Evolutionary conservation across 2,329 filamentous ascomycete species (phyloP), one percentile per base, ranked within the genome.

Genomic region (Aspergillus sp.): DNA sequence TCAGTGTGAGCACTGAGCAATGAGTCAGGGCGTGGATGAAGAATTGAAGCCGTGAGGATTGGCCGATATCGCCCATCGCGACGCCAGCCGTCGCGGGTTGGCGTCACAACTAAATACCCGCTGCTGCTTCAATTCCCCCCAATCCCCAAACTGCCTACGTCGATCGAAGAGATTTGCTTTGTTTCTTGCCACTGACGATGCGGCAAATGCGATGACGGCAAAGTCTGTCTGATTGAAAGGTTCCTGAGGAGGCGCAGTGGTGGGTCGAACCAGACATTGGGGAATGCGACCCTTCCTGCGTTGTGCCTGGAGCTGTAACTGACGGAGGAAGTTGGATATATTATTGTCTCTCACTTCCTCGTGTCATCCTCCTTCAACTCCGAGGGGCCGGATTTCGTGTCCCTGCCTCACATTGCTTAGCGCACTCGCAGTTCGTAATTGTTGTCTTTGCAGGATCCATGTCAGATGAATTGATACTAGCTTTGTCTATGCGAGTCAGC

Each of bases 11-110:
- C 32, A 36, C 42, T 62, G 60, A 62, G 32, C 32, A 36, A 48
- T 62, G 60, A 62, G 44, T 60, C 52, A 57, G 56, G 56, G 41
- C 36, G 36, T 32, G 32, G 44, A 27, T 42, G 17, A 27, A 58
- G 57, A 30, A 49, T 7, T 44, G 42, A 54, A 19, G 52, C 55
- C 52, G 60, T 53, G 54, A 32, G 38, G 17, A 44, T 23, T 42
- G 68, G 63, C 70, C 71, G 71, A 73, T 71, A 71, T 73, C 71
- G 71, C 71, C 57, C 50, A 62, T 56, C 52, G 25, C 44, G 44
- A 23, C 13, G 23, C 23, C 48, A 49, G 42, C 17, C 48, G 27
- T 23, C n/a, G 41, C 19, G 41, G 41, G 19, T 39, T 54, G 30
- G 48, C 41, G 19, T 23, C 27, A 2, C 32, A 36, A 36, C 47